phyloP scores from a whole-genome alignment of 495 filamentous ascomycete genomes.

The Talaromyces borbonicus region DNA sequence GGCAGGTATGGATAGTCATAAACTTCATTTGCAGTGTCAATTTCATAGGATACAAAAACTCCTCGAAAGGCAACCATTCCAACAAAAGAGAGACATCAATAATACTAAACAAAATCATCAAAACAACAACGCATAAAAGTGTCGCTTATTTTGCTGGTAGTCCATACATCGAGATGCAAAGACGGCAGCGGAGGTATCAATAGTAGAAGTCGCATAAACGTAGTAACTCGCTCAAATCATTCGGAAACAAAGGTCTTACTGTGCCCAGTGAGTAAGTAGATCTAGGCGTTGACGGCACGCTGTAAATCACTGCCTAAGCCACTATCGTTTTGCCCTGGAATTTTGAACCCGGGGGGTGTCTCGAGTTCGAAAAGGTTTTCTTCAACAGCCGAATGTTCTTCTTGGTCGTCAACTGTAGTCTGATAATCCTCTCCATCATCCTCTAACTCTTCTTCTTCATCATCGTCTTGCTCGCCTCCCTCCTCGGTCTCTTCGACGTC shows the following conservation, averaged over 20 bases:
- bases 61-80: neutral
- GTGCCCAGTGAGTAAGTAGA: too few relatives aligned
- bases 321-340: conserved; percentile 6
- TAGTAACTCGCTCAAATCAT: conserved; percentile 1
- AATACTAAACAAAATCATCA: neutral
- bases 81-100: conserved; percentile 2
- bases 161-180: too few relatives aligned
- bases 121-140: neutral
- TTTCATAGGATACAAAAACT: neutral
- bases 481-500: conserved; percentile 8
- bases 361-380: neutral
- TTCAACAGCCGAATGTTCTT: neutral
- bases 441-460: neutral
- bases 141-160: too few relatives aligned
- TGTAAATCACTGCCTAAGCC: conserved; percentile 8
- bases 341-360: conserved; percentile 5
- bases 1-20: neutral
- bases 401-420: conserved; percentile 7
- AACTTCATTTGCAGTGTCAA: neutral
- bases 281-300: neutral
- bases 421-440: conserved; percentile 4
- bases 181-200: conserved; percentile 1
- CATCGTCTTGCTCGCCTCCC: neutral
- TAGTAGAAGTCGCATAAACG: neutral
- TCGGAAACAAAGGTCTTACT: too few relatives aligned